Conservation (phyloP, 2,329 filamentous ascomycete genomes). For the Harringtonia lauricola region DNA sequence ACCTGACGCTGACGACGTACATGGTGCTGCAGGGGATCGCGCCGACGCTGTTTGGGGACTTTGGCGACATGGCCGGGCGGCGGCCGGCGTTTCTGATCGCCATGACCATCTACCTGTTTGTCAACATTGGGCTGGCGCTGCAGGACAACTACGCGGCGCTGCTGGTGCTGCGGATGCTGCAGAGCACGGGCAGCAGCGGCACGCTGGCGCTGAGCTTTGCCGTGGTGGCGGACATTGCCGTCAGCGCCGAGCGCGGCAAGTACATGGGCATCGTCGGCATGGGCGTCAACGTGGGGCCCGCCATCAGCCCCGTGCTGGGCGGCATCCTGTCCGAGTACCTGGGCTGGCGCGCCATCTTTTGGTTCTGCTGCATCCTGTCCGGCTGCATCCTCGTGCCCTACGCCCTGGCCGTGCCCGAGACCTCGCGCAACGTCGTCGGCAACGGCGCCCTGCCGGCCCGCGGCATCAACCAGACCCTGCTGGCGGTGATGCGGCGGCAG, state of each 20-base stretch:
- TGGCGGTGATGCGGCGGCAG: constrained; percentile 34
- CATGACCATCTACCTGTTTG: constrained; percentile 44
- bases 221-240: constrained; percentile 61
- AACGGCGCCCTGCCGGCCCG: constrained; percentile 50
- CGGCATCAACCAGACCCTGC: constrained; percentile 44
- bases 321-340: constrained; percentile 52
- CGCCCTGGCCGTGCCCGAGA: constrained; percentile 46
- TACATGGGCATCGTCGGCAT: constrained; percentile 60
- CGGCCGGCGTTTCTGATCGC: constrained; percentile 50
- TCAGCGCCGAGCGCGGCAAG: constrained; percentile 57
- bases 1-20: constrained; percentile 45
- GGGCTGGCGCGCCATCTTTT: constrained; percentile 59
- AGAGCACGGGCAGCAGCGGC: constrained; percentile 54
- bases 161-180: constrained; percentile 49
- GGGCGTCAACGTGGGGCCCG: constrained; percentile 44
- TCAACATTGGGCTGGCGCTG: constrained; percentile 48
- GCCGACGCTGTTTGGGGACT: constrained; percentile 49
- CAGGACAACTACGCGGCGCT: constrained; percentile 47
- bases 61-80: constrained; percentile 49
- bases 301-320: constrained; percentile 50
- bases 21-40: constrained; percentile 54
- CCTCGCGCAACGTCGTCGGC: constrained; percentile 47
- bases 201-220: constrained; percentile 62
- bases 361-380: constrained; percentile 51
- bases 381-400: constrained; percentile 41